Evolutionary conservation across 2,329 filamentous ascomycete genomes (phyloP).

Genomic region (Epichloe elymi): DNA sequence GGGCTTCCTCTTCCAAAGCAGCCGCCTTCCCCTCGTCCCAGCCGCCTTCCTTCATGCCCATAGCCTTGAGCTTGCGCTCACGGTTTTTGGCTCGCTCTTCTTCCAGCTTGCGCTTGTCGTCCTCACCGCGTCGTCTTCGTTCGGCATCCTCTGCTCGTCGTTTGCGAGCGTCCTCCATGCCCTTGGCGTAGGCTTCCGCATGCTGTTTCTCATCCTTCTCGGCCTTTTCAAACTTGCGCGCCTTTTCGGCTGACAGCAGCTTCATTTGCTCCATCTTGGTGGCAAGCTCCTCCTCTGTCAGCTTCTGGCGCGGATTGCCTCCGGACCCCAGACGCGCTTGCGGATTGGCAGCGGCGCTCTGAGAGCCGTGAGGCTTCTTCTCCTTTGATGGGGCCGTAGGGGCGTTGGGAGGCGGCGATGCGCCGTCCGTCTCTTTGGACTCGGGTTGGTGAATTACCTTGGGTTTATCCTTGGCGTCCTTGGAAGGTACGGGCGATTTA

Average conservation of each 20-base stretch:
- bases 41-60: slow-evolving; percentile 37
- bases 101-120: slow-evolving; percentile 37
- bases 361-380: slow-evolving; percentile 8
- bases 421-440: background rate
- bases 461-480: background rate
- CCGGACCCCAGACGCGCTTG: slow-evolving; percentile 37
- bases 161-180: slow-evolving; percentile 41
- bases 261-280: slow-evolving; percentile 50
- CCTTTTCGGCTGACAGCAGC: slow-evolving; percentile 42
- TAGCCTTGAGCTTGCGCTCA: slow-evolving; percentile 46
- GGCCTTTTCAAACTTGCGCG: slow-evolving; percentile 44
- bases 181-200: slow-evolving; percentile 38
- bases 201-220: slow-evolving; percentile 44
- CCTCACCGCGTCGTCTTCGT: slow-evolving; percentile 36
- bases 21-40: slow-evolving; percentile 48
- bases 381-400: slow-evolving; percentile 15
- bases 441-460: background rate
- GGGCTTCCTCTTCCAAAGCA: slow-evolving; percentile 26
- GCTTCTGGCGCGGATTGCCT: slow-evolving; percentile 45
- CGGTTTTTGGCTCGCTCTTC: slow-evolving; percentile 48
- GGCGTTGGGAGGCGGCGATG: slow-evolving; percentile 18
- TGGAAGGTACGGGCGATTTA: background rate
- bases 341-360: slow-evolving; percentile 21
- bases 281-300: slow-evolving; percentile 44
- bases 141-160: slow-evolving; percentile 39